Evolutionary conservation across 768 basidiomycete species (phyloP).

Genomic region (Cytidiella melzeri): DNA sequence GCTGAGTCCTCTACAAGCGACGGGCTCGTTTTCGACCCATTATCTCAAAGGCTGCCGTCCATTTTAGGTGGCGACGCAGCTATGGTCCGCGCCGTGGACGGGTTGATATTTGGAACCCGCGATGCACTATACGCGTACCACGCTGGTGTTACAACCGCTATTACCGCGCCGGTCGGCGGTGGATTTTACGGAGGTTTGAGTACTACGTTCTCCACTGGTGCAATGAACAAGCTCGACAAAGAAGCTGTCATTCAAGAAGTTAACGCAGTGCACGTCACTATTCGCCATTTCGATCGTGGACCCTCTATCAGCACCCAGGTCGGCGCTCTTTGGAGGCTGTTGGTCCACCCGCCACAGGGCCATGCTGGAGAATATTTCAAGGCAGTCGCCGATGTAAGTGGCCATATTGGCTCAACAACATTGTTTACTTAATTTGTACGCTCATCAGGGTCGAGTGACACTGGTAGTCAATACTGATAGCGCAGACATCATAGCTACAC

Average conservation of each 20-base stretch:
- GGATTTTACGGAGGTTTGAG: slow-evolving; percentile 36
- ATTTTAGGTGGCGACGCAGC: slow-evolving; percentile 37
- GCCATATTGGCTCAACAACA: background rate
- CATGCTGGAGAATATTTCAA: slow-evolving; percentile 27
- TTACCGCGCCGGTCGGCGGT: slow-evolving; percentile 29
- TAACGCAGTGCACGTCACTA: slow-evolving; percentile 35
- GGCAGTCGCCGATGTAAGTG: slow-evolving; percentile 25
- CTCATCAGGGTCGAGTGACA: slow-evolving; percentile 45
- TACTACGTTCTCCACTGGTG: slow-evolving; percentile 35
- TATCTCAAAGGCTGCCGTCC: slow-evolving; percentile 34
- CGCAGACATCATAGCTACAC: slow-evolving; percentile 70
- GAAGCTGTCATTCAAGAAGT: slow-evolving; percentile 38
- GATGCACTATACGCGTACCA: slow-evolving; percentile 38
- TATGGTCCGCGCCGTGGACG: slow-evolving; percentile 59
- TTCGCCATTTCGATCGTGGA: slow-evolving; percentile 33
- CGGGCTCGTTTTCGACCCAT: slow-evolving; percentile 47
- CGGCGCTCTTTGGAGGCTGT: slow-evolving; percentile 58
- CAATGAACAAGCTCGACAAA: slow-evolving; percentile 33
- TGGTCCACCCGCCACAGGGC: slow-evolving; percentile 35
- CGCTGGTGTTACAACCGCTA: slow-evolving; percentile 39
- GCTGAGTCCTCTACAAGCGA: slow-evolving; percentile 56
- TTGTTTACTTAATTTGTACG: background rate
- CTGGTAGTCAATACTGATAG: slow-evolving; percentile 63
- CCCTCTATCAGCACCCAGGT: slow-evolving; percentile 75
- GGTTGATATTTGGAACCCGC: slow-evolving; percentile 41